phyloP scores from a whole-genome alignment of 2,329 filamentous ascomycete species.

The Dothiorella sarmentorum region DNA sequence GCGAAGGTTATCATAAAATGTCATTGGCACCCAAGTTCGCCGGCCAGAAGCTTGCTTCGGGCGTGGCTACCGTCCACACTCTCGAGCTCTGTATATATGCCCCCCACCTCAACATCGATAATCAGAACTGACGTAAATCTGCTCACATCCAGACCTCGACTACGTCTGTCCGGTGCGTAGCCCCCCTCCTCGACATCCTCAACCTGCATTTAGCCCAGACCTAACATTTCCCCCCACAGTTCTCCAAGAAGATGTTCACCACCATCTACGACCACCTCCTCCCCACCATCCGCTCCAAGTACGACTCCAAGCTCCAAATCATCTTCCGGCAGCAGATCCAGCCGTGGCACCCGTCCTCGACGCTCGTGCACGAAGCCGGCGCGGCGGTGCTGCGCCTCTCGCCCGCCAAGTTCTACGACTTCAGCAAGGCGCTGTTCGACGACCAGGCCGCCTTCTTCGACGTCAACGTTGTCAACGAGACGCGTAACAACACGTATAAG shows the following conservation, averaged over 20 bases:
- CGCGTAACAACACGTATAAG: slow-evolving; percentile 77
- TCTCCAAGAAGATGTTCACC: slow-evolving; percentile 70
- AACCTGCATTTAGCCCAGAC: no score
- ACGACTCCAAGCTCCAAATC: slow-evolving; percentile 62
- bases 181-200: no score
- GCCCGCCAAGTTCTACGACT: slow-evolving; percentile 74
- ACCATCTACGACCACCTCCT: slow-evolving; percentile 66
- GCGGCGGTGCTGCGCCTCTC: slow-evolving; percentile 72
- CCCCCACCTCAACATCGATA: not conserved
- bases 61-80: slow-evolving; percentile 47
- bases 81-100: slow-evolving; percentile 52
- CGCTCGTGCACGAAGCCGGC: slow-evolving; percentile 71
- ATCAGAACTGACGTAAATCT: not conserved
- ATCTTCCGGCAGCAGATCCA: slow-evolving; percentile 91
- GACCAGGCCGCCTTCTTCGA: slow-evolving; percentile 80
- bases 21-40: slow-evolving; percentile 75
- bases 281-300: slow-evolving; percentile 61
- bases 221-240: no score
- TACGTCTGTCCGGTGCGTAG: slow-evolving; percentile 69
- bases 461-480: slow-evolving; percentile 76
- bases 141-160: slow-evolving; percentile 62
- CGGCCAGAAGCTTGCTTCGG: slow-evolving; percentile 62
- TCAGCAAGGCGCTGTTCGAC: slow-evolving; percentile 65
- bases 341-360: slow-evolving; percentile 85
- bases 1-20: slow-evolving; percentile 48